These are phyloP conservation scores for Lactarius tabidus DNA, from an alignment of 768 basidiomycete species.

Conservation along the genomic window DNA sequence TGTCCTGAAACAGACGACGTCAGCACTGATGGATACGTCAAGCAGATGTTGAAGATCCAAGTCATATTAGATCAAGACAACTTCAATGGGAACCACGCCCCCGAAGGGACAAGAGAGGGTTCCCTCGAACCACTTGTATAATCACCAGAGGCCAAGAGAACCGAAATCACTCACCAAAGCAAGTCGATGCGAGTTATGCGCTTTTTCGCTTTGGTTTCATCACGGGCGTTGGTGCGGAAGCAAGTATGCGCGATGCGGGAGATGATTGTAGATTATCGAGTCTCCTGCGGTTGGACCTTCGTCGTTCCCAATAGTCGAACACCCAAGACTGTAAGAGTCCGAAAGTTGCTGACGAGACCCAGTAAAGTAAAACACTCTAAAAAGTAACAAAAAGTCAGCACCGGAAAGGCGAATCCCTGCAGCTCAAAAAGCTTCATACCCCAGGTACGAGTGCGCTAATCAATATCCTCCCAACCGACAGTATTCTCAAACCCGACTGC, in stretches of 20 bases:
- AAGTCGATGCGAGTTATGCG: not conserved
- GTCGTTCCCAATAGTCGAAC: conserved; percentile 59
- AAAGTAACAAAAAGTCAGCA: conserved; percentile 11
- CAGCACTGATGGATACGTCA: conserved; percentile 4
- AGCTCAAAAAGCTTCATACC: conserved; percentile 39
- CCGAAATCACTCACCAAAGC: conserved; percentile 16
- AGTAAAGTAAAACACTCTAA: conserved; percentile 69
- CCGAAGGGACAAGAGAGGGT: conserved; percentile 37
- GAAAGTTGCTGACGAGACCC: conserved; percentile 72
- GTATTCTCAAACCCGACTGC: conserved; percentile 49
- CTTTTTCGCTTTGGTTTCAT: conserved; percentile 14
- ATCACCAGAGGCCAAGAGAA: conserved; percentile 47
- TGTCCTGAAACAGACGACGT: conserved; percentile 3
- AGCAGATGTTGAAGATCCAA: conserved; percentile 4
- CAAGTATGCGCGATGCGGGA: not conserved
- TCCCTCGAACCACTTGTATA: conserved; percentile 74
- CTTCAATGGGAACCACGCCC: conserved; percentile 52
- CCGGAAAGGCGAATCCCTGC: not conserved
- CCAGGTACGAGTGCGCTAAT: conserved; percentile 68
- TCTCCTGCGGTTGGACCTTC: conserved; percentile 30
- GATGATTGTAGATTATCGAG: not conserved
- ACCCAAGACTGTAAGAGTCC: conserved; percentile 73
- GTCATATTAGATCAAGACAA: conserved; percentile 95
- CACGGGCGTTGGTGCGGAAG: not conserved
- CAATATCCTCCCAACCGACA: conserved; percentile 65